These are phyloP conservation scores for Bipolaris victoriae DNA, from an alignment of 2,329 filamentous ascomycete species.

Conservation along the genomic window DNA sequence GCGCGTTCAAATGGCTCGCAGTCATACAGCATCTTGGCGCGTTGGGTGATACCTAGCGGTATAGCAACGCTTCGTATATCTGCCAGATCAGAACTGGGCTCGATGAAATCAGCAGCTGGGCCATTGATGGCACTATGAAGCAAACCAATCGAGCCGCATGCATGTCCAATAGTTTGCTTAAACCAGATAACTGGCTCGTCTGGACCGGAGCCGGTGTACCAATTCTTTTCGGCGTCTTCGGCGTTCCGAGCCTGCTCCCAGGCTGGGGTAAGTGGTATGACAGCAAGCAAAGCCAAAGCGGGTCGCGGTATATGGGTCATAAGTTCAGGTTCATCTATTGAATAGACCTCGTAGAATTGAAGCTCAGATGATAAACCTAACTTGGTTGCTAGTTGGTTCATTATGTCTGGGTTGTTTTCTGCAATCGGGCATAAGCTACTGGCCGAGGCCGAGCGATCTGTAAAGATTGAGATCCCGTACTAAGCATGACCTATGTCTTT, in stretches of 20 bases:
- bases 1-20: constrained; percentile 74
- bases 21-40: constrained; percentile 75
- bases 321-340: constrained; percentile 53
- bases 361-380: constrained; percentile 55
- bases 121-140: constrained; percentile 60
- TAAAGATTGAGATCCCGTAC: constrained; percentile 19
- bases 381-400: constrained; percentile 53
- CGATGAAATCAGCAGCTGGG: constrained; percentile 49
- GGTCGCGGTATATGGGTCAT: constrained; percentile 57
- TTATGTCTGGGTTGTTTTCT: constrained; percentile 62
- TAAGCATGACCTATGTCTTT: constrained; percentile 26
- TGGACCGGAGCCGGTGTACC: constrained; percentile 54
- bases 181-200: constrained; percentile 62
- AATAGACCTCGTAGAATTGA: constrained; percentile 59
- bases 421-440: constrained; percentile 16
- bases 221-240: constrained; percentile 43
- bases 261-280: constrained; percentile 50
- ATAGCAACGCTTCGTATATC: constrained; percentile 61
- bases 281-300: constrained; percentile 57
- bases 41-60: constrained; percentile 66
- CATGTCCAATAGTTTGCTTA: constrained; percentile 61
- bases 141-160: constrained; percentile 61
- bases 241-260: constrained; percentile 49
- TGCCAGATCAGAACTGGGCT: constrained; percentile 50
- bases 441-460: constrained; percentile 14